Base-by-base conservation (phyloP, 345 rosid genomes). In the Odontarrhena argentea region DNA sequence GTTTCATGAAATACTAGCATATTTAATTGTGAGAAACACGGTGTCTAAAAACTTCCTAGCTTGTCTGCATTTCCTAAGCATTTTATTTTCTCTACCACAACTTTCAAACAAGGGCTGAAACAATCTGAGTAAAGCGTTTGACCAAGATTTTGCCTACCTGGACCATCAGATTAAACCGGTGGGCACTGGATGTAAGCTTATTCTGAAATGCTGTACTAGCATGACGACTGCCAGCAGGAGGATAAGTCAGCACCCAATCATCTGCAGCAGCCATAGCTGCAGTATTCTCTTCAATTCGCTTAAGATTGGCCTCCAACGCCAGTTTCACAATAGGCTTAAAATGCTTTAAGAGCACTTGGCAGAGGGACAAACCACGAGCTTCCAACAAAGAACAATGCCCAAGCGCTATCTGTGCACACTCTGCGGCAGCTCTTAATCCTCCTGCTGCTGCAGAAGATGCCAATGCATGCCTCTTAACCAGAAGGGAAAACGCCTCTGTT, bases 241-340 rank as follows among this genome's bases (percentile, higher is more conserved):
- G 86, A 46, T 74, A 78, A 45, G 92, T 84, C 60, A 95, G 90
- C 25, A 91, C 81, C 99, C 99, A 91, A 71, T 95, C 96, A 86
- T 95, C 99, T 63, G 98, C 97, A 73, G 99, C 99, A 59, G 96
- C 99, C 83, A 91, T 70, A 69, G 99, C 96, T 75, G 99, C 97
- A 63, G 96, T 87, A 74, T 97, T 91, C 77, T 95, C 97, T 80
- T 95, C 96, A 74, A 95, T 95, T 72, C 99, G 82, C 74, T 86
- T 95, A 65, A 95, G 82, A 80, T 95, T 91, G 63, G 99, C 96
- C 74, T 95, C 86, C 50, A 91, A 76, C 37, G 98, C 99, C 78
- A 89, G 99, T 74, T 95, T 96, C 59, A 95, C 98, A 56, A 97
- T 91, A 36, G 96, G 96, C 80, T 91, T 89, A 75, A 95, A 95